Conservation (phyloP, 2,329 filamentous ascomycete genomes). For the Chrysoporthe cubensis region DNA sequence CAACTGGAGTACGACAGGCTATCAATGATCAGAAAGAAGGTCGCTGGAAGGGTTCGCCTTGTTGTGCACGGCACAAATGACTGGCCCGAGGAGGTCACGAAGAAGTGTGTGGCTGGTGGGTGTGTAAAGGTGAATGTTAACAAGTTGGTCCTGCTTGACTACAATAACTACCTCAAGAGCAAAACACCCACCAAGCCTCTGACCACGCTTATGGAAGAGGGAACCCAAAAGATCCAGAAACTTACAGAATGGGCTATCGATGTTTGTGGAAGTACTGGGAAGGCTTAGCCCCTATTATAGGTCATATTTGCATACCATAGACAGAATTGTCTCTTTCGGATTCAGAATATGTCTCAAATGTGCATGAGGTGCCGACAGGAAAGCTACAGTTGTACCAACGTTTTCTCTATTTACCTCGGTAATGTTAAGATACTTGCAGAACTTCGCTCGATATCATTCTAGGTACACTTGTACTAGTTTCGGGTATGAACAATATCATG, state of each 20-base stretch:
- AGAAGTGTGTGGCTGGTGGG: conserved; percentile 48
- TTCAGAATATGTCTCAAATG: too few relatives aligned
- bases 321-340: too few relatives aligned
- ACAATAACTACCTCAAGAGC: conserved; percentile 22
- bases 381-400: not conserved
- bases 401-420: not conserved
- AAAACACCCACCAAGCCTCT: conserved; percentile 20
- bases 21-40: conserved; percentile 45
- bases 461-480: too few relatives aligned
- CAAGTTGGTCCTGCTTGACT: conserved; percentile 27
- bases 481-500: too few relatives aligned
- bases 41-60: conserved; percentile 49
- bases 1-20: conserved; percentile 62
- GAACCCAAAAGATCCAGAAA: conserved; percentile 24
- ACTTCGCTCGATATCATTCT: too few relatives aligned
- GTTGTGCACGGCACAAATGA: conserved; percentile 54
- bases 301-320: not conserved
- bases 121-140: conserved; percentile 50
- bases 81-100: conserved; percentile 50
- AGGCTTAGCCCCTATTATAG: conserved; percentile 1
- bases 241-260: conserved; percentile 27
- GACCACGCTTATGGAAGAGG: conserved; percentile 24
- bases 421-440: not conserved
- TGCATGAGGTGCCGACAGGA: too few relatives aligned
- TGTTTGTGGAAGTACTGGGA: conserved; percentile 23